A percentile compares a stretch with the other conserved stretches of the same genome.
These are phyloP conservation scores for Polychytrium aggregatum DNA, from an alignment of 192 early-diverging fungal species.

Conservation along the genomic window DNA sequence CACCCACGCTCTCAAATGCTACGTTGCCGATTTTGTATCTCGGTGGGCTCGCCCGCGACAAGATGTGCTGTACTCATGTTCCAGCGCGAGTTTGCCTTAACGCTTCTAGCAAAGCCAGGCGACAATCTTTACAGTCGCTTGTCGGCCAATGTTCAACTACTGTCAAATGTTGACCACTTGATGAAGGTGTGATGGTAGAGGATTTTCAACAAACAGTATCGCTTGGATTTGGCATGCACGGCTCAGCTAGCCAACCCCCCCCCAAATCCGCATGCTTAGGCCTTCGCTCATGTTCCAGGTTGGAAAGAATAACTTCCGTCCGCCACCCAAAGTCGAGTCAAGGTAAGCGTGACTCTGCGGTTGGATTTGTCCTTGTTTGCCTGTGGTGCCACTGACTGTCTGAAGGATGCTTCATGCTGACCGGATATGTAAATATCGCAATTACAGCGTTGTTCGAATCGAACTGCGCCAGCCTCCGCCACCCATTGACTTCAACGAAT, in stretches of 20 bases:
- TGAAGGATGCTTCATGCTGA: too few relatives aligned
- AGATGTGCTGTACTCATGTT: conserved; percentile 96
- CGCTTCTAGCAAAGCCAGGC: conserved; percentile 87
- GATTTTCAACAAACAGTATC: neutral
- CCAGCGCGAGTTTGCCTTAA: conserved; percentile 95
- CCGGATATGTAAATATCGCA: neutral
- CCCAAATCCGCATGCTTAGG: too few relatives aligned
- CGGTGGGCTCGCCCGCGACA: neutral
- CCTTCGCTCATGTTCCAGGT: too few relatives aligned
- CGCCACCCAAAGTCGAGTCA: conserved; percentile 93
- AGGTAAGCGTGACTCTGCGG: too few relatives aligned
- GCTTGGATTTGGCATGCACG: too few relatives aligned
- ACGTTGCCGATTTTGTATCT: too few relatives aligned
- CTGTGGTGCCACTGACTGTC: neutral
- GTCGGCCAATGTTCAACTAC: conserved; percentile 87
- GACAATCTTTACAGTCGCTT: conserved; percentile 85
- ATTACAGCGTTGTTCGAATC: conserved; percentile 66
- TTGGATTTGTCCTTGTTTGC: neutral
- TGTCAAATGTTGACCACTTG: conserved; percentile 86
- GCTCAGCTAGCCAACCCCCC: too few relatives aligned
- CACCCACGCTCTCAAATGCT: too few relatives aligned
- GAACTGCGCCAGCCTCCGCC: conserved; percentile 92
- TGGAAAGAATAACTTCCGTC: conserved; percentile 95
- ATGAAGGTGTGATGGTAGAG: conserved; percentile 59
- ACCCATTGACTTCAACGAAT: conserved; percentile 87